phyloP scores from a whole-genome alignment of 768 basidiomycete genomes.

The Trametopsis cervina region DNA sequence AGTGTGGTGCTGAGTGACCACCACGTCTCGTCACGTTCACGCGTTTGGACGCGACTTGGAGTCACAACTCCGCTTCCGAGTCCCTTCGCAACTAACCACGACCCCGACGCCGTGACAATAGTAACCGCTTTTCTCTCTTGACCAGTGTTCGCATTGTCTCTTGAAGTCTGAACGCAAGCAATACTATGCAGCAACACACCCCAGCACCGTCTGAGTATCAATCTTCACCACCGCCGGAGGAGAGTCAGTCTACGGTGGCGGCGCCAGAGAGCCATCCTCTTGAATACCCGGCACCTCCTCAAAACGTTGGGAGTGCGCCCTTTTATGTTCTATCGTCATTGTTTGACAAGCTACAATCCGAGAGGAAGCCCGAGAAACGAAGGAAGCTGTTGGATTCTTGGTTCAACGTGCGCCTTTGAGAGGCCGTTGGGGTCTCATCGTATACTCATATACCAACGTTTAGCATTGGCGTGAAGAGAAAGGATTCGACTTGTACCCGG shows the following conservation, averaged over 20 bases:
- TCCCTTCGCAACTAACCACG: too few relatives aligned
- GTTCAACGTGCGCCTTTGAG: slow-evolving; percentile 59
- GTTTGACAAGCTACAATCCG: slow-evolving; percentile 68
- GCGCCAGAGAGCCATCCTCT: slow-evolving; percentile 17
- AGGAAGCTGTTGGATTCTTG: slow-evolving; percentile 64
- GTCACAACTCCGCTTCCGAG: too few relatives aligned
- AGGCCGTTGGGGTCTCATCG: background rate
- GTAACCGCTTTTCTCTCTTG: too few relatives aligned
- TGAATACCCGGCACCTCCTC: slow-evolving; percentile 48
- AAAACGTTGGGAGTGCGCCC: slow-evolving; percentile 62
- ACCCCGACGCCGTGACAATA: too few relatives aligned
- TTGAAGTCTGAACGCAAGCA: too few relatives aligned
- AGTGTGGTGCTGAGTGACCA: too few relatives aligned
- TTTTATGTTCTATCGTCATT: slow-evolving; percentile 62
- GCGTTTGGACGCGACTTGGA: too few relatives aligned
- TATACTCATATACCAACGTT: slow-evolving; percentile 8
- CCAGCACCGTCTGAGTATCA: slow-evolving; percentile 59
- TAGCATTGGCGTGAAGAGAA: slow-evolving; percentile 85
- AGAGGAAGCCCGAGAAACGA: slow-evolving; percentile 69
- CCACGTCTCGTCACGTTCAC: too few relatives aligned
- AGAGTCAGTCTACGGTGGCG: slow-evolving; percentile 1
- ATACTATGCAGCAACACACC: slow-evolving; percentile 37
- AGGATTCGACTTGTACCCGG: slow-evolving; percentile 85
- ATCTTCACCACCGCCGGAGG: slow-evolving; percentile 30
- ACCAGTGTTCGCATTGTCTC: too few relatives aligned